Evolutionary conservation across 2,329 filamentous ascomycete species (phyloP).

Genomic region (Furcasterigmium sp.): DNA sequence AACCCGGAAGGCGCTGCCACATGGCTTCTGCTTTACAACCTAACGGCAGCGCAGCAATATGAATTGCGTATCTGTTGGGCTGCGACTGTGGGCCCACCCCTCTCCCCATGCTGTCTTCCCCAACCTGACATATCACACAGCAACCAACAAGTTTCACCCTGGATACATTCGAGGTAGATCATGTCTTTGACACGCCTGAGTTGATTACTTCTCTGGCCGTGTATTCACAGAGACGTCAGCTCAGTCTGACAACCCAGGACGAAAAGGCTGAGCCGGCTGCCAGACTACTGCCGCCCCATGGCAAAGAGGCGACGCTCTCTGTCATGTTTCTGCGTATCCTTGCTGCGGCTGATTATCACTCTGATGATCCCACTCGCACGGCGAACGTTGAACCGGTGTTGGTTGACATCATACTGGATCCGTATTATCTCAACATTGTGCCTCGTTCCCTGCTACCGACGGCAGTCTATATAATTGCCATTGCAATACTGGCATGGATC

Average conservation of each 20-base stretch:
- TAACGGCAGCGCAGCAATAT: slow-evolving; percentile 72
- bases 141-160: slow-evolving; percentile 81
- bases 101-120: slow-evolving; percentile 64
- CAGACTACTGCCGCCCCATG: not conserved
- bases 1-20: slow-evolving; percentile 55
- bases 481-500: slow-evolving; percentile 47
- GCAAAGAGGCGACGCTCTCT: slow-evolving; percentile 30
- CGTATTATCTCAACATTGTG: slow-evolving; percentile 73
- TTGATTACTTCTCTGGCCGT: slow-evolving; percentile 60
- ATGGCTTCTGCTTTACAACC: slow-evolving; percentile 72
- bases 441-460: slow-evolving; percentile 74
- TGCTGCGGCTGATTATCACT: slow-evolving; percentile 81
- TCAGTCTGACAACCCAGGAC: slow-evolving; percentile 10
- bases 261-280: slow-evolving; percentile 6
- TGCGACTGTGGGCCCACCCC: slow-evolving; percentile 63
- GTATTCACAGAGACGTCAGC: slow-evolving; percentile 51
- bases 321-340: slow-evolving; percentile 68
- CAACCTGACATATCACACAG: no score
- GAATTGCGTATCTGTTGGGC: slow-evolving; percentile 92
- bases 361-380: slow-evolving; percentile 72
- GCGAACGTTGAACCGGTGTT: slow-evolving; percentile 63
- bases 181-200: slow-evolving; percentile 56
- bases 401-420: slow-evolving; percentile 81
- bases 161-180: slow-evolving; percentile 54
- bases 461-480: slow-evolving; percentile 57